phyloP scores from a whole-genome alignment of 495 filamentous ascomycete species.

The Aspergillus incahuasiensis region DNA sequence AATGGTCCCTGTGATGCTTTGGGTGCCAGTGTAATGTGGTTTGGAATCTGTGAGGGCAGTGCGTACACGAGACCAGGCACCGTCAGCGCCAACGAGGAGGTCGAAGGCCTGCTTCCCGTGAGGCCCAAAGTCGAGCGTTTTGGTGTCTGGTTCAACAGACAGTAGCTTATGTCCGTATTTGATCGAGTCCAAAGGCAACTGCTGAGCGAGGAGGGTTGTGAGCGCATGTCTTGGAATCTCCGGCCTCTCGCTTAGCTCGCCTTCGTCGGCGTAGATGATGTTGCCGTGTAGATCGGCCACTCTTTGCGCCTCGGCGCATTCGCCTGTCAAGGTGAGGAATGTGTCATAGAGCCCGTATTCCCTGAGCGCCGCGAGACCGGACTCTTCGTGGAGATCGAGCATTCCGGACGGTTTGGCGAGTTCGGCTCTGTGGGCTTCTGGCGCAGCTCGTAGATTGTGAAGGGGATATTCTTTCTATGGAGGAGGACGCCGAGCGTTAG shows the following conservation, averaged over 20 bases:
- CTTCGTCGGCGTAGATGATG: conserved; percentile 26
- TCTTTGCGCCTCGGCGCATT: conserved; percentile 30
- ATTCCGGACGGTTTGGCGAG: conserved; percentile 29
- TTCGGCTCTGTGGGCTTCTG: conserved; percentile 20
- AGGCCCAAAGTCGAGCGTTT: conserved; percentile 3
- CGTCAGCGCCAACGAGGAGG: conserved; percentile 59
- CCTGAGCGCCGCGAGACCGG: conserved; percentile 49
- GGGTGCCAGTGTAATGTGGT: conserved; percentile 48
- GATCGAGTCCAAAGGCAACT: conserved; percentile 34
- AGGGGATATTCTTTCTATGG: conserved; percentile 38
- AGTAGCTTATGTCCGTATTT: conserved; percentile 41
- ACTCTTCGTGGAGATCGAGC: conserved; percentile 50
- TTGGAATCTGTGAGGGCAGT: conserved; percentile 38
- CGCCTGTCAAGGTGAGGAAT: conserved; percentile 34
- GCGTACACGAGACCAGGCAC: conserved; percentile 55
- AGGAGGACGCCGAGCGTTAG: conserved; percentile 55
- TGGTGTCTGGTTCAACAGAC: conserved; percentile 8
- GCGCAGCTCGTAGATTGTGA: conserved; percentile 52
- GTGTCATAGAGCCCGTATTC: conserved; percentile 46
- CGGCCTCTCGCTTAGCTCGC: conserved; percentile 30
- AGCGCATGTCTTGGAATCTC: conserved; percentile 42
- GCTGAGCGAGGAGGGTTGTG: conserved; percentile 32
- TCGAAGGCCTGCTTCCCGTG: conserved; percentile 32
- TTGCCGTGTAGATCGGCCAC: conserved; percentile 37
- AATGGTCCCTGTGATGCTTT: conserved; percentile 20